Conservation (phyloP, 1,284 basidiomycete genomes). For the Spongiforma sp. region DNA sequence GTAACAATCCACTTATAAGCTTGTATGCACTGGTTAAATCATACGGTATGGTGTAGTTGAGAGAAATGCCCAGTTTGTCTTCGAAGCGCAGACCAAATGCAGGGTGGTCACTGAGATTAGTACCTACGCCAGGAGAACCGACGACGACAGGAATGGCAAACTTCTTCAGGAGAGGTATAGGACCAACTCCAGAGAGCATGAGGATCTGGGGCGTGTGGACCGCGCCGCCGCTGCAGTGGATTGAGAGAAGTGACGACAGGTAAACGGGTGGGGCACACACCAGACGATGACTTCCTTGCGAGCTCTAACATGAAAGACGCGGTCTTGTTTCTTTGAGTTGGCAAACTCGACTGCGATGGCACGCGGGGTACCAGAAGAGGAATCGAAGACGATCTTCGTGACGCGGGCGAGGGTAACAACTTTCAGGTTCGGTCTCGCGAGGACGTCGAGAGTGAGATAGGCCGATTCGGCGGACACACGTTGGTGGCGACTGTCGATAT, state of each 20-base stretch:
- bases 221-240: conserved; percentile 56
- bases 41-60: conserved; percentile 46
- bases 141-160: conserved; percentile 55
- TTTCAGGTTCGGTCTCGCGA: conserved; percentile 65
- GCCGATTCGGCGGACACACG: conserved; percentile 67
- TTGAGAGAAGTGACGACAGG: not conserved
- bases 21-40: conserved; percentile 41
- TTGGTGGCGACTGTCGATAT: conserved; percentile 51
- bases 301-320: conserved; percentile 49
- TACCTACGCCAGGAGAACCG: conserved; percentile 64
- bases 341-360: conserved; percentile 69
- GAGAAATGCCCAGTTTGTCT: conserved; percentile 51
- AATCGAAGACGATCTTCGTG: conserved; percentile 64
- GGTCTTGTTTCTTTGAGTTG: conserved; percentile 13
- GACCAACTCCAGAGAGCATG: conserved; percentile 73
- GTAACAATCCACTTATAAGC: conserved; percentile 40
- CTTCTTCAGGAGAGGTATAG: conserved; percentile 54
- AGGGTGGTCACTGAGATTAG: conserved; percentile 64
- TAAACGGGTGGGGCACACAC: conserved; percentile 38
- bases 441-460: conserved; percentile 66
- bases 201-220: conserved; percentile 73
- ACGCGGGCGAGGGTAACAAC: conserved; percentile 59
- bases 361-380: conserved; percentile 43
- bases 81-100: conserved; percentile 54
- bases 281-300: conserved; percentile 66